Conservation (phyloP, 345 rosid genomes). For the Conringia planisiliqua region DNA sequence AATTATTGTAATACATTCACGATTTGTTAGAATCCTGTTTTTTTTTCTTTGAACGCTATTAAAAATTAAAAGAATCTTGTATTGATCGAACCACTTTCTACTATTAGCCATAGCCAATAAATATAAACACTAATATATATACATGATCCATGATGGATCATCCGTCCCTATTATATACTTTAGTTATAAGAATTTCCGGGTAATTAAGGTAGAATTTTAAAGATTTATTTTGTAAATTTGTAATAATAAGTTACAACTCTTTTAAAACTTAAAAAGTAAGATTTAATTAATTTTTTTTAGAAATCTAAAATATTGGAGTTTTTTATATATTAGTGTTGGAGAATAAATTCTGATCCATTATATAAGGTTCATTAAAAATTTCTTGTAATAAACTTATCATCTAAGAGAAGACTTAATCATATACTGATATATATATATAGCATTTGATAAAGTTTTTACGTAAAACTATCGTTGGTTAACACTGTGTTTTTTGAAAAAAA, state of each 20-base stretch:
- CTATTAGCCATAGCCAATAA: background rate
- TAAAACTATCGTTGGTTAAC: no score
- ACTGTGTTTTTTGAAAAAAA: no score
- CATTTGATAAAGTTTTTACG: no score
- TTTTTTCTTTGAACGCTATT: background rate
- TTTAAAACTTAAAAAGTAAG: background rate
- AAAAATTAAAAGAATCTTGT: background rate
- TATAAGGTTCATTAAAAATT: no score
- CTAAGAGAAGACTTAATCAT: no score
- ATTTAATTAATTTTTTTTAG: background rate
- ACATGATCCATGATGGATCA: no score
- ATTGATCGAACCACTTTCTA: background rate
- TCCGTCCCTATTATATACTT: background rate
- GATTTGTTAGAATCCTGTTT: background rate
- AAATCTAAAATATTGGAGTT: background rate
- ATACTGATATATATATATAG: no score
- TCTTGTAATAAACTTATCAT: no score
- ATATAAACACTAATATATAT: background rate
- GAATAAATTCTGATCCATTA: no score
- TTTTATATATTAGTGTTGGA: no score
- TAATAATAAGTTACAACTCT: background rate
- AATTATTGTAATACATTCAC: background rate
- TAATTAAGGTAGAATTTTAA: no score
- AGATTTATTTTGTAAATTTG: background rate
- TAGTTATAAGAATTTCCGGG: background rate